A percentile compares a stretch with the other conserved stretches of the same genome.
Conservation (phyloP, 2,329 filamentous ascomycete species). For the Emydomyces testavorans region DNA sequence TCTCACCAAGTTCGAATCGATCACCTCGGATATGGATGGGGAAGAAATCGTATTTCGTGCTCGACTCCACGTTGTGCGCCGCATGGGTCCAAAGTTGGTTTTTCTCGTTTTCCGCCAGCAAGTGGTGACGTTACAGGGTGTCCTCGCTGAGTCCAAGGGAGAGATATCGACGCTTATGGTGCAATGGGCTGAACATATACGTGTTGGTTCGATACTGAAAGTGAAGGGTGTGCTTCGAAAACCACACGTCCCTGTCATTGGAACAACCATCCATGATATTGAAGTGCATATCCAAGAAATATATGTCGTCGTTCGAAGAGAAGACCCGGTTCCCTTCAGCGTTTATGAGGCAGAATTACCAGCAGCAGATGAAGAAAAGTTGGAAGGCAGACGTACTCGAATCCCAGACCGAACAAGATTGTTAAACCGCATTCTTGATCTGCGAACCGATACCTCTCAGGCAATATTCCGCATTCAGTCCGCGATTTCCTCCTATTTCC, state of each 20-base stretch:
- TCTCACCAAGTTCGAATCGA: constrained; percentile 41
- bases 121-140: constrained; percentile 71
- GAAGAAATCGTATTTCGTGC: constrained; percentile 56
- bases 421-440: constrained; percentile 67
- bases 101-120: constrained; percentile 82
- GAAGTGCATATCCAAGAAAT: constrained; percentile 61
- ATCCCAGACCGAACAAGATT: constrained; percentile 64
- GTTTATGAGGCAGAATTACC: constrained; percentile 58
- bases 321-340: constrained; percentile 55
- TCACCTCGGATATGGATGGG: constrained; percentile 44
- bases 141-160: constrained; percentile 53
- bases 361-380: constrained; percentile 45
- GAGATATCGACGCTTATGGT: constrained; percentile 62
- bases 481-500: constrained; percentile 68
- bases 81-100: constrained; percentile 68
- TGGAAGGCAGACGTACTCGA: constrained; percentile 47
- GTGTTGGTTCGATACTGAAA: constrained; percentile 65
- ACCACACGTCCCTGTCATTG: constrained; percentile 62
- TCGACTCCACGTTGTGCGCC: constrained; percentile 65
- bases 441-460: constrained; percentile 77
- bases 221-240: constrained; percentile 62
- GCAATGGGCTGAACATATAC: constrained; percentile 75
- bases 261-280: constrained; percentile 61
- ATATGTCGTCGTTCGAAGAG: constrained; percentile 50
- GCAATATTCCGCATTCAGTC: constrained; percentile 80